Evolutionary conservation across 352 stramenopile genomes (phyloP), one percentile per base, ranked within the genome.

Genomic region (Elongisporangium anandrum): DNA sequence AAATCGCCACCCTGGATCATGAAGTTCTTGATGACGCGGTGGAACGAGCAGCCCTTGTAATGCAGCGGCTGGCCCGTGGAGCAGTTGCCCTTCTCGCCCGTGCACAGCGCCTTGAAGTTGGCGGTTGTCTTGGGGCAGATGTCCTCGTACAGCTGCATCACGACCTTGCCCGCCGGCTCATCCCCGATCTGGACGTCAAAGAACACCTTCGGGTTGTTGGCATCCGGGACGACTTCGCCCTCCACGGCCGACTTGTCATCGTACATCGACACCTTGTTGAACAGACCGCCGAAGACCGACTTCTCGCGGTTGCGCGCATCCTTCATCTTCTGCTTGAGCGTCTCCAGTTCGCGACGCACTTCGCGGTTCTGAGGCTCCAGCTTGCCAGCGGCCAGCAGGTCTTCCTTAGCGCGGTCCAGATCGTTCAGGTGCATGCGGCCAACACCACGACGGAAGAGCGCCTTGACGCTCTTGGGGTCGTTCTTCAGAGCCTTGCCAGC

Each of bases 91-190:
- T 98, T 92, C 77, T 99, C 98, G 64, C 98, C 98, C 39, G 97
- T 99, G 72, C 97, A 99, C 22, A 99, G 70, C 41, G 87, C 92
- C 58, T 96, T 82, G 83, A 99, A 99, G 81, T 99, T 99, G 75
- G 99, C 97, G 0, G 90, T 97, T 2, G 97, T 99, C 68, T 97
- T 96, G 1, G 97, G 97, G 22, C 93, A 92, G 29, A 99, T 82
- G 73, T 99, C 97, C 64, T 97, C 88, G 72, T 88, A 96, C 39
- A 99, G 75, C 77, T 99, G 94, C 76, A 99, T 98, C 26, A 97
- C 96, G 23, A 98, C 82, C 59, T 96, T 88, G 47, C 94, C 92
- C 10, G 84, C 83, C 22, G 86, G 69, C 59, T 96, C 80, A 19
- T 91, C 92, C 41, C 91, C 94, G 20, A 98, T 97, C 61, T 84